Evolutionary conservation across 2,329 filamentous ascomycete species (phyloP), one percentile per base, ranked within the genome.

Genomic region (Zarea fungicola): DNA sequence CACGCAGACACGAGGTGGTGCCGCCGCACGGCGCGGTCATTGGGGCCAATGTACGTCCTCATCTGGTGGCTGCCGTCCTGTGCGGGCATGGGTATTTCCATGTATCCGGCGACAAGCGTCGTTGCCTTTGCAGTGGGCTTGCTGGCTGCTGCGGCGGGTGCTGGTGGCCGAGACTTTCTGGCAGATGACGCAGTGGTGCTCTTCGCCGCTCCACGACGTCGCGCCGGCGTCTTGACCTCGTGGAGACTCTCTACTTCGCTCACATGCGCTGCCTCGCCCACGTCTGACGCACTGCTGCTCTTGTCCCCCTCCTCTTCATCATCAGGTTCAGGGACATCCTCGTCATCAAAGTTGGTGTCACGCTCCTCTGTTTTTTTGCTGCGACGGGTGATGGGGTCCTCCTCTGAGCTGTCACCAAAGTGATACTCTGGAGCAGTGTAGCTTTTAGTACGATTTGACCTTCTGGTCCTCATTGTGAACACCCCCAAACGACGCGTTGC

Each of bases 1-100:
- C 72, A 68, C 26, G 65, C 60, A 22, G 66, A 62, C 9, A 73
- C 52, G 6, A 68, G 60, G 2, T 61, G 55, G 6, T 62, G 60
- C 16, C 64, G 62, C 31, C 65, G 64, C 13, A 65, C 56, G 2
- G 58, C 54, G 6, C 64, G 57, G 26, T 67, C 63, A 44, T 67
- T 70, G 1, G 64, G 63, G 7, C 68, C 67, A 45, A 62, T 56
- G 53, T 68, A 66, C 35, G 59, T 61, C 47, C 62, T 63, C 42
- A 61, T 57, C 31, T 63, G 57, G 44, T 59, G 59, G 2, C 59
- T 63, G 36, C 67, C 65, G 14, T 50, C 40, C 14, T 58, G 55
- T 0, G 63, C 62, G 6, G 67, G 58, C 39, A 65, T 60, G 42
- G 66, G 65, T 18, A 68, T 52, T 47, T 65, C 62, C 9, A 65